These are phyloP conservation scores for Celoporthe dispersa DNA, from an alignment of 2,329 filamentous ascomycete genomes.

Conservation along the genomic window DNA sequence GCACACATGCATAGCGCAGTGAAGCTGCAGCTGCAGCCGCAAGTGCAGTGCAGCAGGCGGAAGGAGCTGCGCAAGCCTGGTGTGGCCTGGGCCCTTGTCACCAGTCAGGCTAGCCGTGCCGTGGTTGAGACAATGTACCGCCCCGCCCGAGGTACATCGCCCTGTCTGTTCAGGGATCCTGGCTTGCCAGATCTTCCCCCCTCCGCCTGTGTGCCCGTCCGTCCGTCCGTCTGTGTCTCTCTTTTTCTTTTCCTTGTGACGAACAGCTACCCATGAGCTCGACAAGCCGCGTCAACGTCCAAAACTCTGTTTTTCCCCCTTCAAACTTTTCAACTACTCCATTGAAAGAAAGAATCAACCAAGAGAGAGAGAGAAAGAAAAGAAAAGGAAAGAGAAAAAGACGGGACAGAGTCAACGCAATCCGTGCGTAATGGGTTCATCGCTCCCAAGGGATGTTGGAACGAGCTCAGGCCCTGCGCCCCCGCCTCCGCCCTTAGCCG, in stretches of 20 bases:
- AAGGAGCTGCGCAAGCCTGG: conserved; percentile 4
- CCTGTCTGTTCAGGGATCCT: neutral
- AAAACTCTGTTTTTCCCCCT: neutral
- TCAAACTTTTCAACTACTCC: too few relatives aligned
- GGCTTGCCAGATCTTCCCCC: too few relatives aligned
- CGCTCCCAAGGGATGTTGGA: neutral
- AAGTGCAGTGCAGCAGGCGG: neutral
- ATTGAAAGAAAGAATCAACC: too few relatives aligned
- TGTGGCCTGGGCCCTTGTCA: neutral
- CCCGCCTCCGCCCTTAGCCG: neutral
- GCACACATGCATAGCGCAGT: neutral
- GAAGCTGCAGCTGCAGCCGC: too few relatives aligned
- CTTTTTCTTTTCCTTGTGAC: neutral
- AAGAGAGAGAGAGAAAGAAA: too few relatives aligned
- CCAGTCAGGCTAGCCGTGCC: neutral
- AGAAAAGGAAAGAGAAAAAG: neutral
- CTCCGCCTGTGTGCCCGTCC: too few relatives aligned
- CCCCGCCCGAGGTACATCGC: neutral
- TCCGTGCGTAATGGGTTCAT: neutral
- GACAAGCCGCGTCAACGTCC: neutral
- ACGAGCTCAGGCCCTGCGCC: neutral
- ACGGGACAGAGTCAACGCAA: neutral
- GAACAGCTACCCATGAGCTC: neutral
- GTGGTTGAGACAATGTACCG: conserved; percentile 8
- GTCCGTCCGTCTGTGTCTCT: too few relatives aligned